Conservation (phyloP, 306 rosid species). For the Castanopsis chinensis region DNA sequence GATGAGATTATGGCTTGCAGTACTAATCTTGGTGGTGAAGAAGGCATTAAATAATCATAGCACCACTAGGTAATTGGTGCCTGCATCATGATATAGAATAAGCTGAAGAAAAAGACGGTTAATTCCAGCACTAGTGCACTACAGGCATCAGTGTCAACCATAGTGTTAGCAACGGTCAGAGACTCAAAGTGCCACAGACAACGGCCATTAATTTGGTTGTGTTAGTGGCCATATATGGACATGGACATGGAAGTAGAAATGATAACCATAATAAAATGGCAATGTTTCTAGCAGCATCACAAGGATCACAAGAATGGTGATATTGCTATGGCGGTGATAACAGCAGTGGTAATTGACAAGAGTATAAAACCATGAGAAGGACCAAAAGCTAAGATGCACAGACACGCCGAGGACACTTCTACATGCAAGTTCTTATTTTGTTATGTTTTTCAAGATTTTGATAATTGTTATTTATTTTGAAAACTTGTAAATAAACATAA, state of each 20-base stretch:
- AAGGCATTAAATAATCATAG: not conserved
- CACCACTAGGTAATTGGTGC: not conserved
- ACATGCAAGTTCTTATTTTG: too few relatives aligned
- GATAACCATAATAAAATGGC: not conserved
- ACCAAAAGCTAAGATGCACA: too few relatives aligned
- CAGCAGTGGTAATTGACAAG: not conserved
- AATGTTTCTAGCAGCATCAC: not conserved
- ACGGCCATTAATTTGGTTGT: too few relatives aligned
- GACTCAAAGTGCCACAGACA: not conserved
- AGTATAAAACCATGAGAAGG: too few relatives aligned
- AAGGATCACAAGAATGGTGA: not conserved
- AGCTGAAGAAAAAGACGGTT: not conserved
- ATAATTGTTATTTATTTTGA: too few relatives aligned
- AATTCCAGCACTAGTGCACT: not conserved
- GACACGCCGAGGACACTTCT: too few relatives aligned
- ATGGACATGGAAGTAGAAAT: not conserved
- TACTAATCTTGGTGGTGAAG: not conserved
- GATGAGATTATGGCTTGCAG: not conserved
- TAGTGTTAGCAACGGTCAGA: not conserved
- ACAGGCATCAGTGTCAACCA: not conserved
- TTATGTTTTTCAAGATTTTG: too few relatives aligned
- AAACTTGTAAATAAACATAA: too few relatives aligned
- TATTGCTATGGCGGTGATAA: not conserved
- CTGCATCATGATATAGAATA: not conserved
- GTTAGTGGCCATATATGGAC: too few relatives aligned